Conservation (phyloP, 1,139 yeast species). For the Nadsonia commutata region DNA sequence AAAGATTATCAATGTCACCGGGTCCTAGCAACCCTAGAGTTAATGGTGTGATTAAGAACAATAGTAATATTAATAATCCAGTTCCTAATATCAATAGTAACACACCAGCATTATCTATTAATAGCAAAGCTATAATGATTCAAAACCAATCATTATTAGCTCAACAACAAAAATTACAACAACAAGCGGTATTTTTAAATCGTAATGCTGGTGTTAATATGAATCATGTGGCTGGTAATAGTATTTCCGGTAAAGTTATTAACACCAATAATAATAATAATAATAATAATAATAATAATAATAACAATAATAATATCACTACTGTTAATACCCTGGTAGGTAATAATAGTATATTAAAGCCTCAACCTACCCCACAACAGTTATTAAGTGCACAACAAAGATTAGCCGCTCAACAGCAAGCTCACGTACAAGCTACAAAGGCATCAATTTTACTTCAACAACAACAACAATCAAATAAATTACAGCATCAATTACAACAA, state of each 20-base stretch:
- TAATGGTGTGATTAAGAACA: slow-evolving; percentile 2
- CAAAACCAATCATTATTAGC: too few relatives aligned
- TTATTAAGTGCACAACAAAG: background rate
- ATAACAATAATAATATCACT: background rate
- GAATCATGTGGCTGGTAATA: slow-evolving; percentile 1
- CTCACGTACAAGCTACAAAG: background rate
- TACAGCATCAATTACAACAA: slow-evolving; percentile 3
- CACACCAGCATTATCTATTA: too few relatives aligned
- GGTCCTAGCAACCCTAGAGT: slow-evolving; percentile 1
- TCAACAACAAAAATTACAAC: too few relatives aligned
- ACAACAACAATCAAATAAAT: slow-evolving; percentile 3
- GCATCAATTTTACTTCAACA: slow-evolving; percentile 1
- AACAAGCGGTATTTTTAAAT: too few relatives aligned
- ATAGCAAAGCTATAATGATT: too few relatives aligned
- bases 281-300: slow-evolving; percentile 2
- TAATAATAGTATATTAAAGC: background rate
- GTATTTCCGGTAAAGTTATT: slow-evolving; percentile 2
- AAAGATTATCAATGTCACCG: background rate
- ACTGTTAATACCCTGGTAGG: background rate
- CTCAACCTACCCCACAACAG: background rate
- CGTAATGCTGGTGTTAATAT: slow-evolving; percentile 1
- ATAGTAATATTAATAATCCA: slow-evolving; percentile 1
- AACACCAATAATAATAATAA: slow-evolving; percentile 2
- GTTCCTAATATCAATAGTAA: slow-evolving; percentile 2
- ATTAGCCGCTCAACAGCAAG: background rate